Base-by-base conservation (phyloP, 148 eudicot species). In the Diospyros lotus region DNA sequence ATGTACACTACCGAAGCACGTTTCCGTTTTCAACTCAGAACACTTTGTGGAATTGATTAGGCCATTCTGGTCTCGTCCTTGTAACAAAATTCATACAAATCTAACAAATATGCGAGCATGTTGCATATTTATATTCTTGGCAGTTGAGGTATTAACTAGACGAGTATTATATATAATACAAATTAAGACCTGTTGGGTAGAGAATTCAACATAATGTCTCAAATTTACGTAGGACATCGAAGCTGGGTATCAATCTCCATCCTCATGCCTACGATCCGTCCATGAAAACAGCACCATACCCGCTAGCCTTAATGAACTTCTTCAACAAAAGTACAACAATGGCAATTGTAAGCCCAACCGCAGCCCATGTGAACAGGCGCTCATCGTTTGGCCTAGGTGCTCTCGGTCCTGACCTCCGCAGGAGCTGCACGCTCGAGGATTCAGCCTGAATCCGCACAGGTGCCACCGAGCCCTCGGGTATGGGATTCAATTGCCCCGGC, bases 301-400 rank as follows among this genome's bases (percentile, higher is more conserved):
- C 97, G 63, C 86, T 82, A 56, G 97, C 90, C 76, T 95, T 95
- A 82, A 84, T 84, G 66, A 95, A 86, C 86, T 94, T 94, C 89
- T 91, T 91, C 86, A 94, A 66, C 77, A 94, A 38, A 56, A 94
- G 95, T 68, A 85, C 81, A 48, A 82, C 85, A 14, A 95, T 92
- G 41, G 97, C 97, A 79, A 95, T 70, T 42, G 94, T 87, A 48
- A 95, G 91, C 64, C 96, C 98, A 44, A 92, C 84, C 72, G 96
- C 98, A 46, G 98, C 97, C 87, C 70, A 82, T 13, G 97, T 95
- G 79, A 95, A 90, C 43, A 95, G 69, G n/a, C 91, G 96, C 76
- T 94, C 98, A 77, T 95, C 96, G 41, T 86, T 84, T 44, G 81
- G 84, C 77, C 74, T 80, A 93, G 66, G 75, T 48, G 8, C 4